Evolutionary conservation across 768 basidiomycete genomes (phyloP).

Genomic region (Favolaschia claudopus): DNA sequence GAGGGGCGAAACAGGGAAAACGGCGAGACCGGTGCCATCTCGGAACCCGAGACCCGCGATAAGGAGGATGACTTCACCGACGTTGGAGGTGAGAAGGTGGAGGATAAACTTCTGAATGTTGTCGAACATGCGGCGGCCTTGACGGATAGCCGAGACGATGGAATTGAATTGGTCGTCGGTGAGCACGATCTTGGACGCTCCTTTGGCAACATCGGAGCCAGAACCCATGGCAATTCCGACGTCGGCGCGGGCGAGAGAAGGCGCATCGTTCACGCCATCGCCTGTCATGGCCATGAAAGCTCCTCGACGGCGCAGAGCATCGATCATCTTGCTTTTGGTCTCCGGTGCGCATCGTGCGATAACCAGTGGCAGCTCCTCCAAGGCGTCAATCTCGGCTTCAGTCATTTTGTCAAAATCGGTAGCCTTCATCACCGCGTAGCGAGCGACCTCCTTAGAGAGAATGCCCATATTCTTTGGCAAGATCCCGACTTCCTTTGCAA

Average conservation of each 20-base stretch:
- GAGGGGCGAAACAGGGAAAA: slow-evolving; percentile 65
- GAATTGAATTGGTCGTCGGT: slow-evolving; percentile 71
- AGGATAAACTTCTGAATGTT: slow-evolving; percentile 66
- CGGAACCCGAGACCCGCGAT: slow-evolving; percentile 66
- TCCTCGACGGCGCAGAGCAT: slow-evolving; percentile 62
- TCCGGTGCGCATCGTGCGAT: slow-evolving; percentile 66
- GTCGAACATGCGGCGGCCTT: slow-evolving; percentile 64
- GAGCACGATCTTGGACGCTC: slow-evolving; percentile 62
- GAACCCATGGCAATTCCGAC: slow-evolving; percentile 68
- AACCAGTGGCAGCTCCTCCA: slow-evolving; percentile 62
- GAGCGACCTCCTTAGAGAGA: slow-evolving; percentile 46
- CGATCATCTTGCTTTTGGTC: slow-evolving; percentile 63
- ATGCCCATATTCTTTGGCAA: no score
- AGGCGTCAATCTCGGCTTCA: slow-evolving; percentile 56
- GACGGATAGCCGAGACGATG: slow-evolving; percentile 63
- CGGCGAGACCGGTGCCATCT: slow-evolving; percentile 52
- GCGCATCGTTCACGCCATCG: slow-evolving; percentile 67
- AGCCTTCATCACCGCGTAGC: slow-evolving; percentile 49
- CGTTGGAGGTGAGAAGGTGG: slow-evolving; percentile 60
- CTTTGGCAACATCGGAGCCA: slow-evolving; percentile 63
- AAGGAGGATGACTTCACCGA: slow-evolving; percentile 62
- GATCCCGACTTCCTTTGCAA: slow-evolving; percentile 57
- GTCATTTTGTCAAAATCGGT: slow-evolving; percentile 60
- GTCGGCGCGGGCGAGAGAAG: slow-evolving; percentile 61
- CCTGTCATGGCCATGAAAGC: slow-evolving; percentile 64